These are phyloP conservation scores for Myriosclerotinia duriaeana DNA, from an alignment of 2,329 filamentous ascomycete species.

Conservation along the genomic window DNA sequence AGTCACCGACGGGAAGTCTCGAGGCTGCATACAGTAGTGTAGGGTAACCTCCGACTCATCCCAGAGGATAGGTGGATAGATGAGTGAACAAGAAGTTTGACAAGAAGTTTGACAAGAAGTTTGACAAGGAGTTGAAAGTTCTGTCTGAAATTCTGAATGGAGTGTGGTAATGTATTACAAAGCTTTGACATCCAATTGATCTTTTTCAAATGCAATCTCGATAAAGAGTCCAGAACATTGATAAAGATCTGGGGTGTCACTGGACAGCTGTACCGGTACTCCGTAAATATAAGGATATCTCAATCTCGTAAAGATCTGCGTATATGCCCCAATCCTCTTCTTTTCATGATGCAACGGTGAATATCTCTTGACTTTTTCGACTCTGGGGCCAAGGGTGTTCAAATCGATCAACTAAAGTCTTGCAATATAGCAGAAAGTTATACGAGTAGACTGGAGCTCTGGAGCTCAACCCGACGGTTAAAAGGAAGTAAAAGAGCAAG, in stretches of 20 bases:
- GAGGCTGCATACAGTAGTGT: conserved; percentile 13
- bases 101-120: too few relatives aligned
- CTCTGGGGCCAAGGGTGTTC: background rate
- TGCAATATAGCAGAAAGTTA: background rate
- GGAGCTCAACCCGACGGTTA: too few relatives aligned
- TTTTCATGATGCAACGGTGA: background rate
- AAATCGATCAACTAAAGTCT: background rate
- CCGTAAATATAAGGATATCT: background rate
- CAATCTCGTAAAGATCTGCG: conserved; percentile 8
- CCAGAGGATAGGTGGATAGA: background rate
- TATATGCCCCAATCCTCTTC: background rate
- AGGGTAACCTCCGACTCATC: background rate
- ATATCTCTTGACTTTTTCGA: background rate
- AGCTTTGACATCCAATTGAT: background rate
- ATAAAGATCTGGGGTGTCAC: background rate
- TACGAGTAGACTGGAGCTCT: too few relatives aligned
- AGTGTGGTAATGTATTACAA: background rate
- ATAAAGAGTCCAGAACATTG: background rate
- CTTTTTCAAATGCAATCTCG: conserved; percentile 8
- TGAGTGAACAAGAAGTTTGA: conserved; percentile 7
- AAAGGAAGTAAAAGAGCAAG: conserved; percentile 5
- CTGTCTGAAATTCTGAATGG: too few relatives aligned
- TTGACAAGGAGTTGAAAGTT: too few relatives aligned
- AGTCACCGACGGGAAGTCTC: background rate
- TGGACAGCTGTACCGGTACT: background rate